Conservation (phyloP, 257 asterid genomes). For the Gynochthodes officinalis region DNA sequence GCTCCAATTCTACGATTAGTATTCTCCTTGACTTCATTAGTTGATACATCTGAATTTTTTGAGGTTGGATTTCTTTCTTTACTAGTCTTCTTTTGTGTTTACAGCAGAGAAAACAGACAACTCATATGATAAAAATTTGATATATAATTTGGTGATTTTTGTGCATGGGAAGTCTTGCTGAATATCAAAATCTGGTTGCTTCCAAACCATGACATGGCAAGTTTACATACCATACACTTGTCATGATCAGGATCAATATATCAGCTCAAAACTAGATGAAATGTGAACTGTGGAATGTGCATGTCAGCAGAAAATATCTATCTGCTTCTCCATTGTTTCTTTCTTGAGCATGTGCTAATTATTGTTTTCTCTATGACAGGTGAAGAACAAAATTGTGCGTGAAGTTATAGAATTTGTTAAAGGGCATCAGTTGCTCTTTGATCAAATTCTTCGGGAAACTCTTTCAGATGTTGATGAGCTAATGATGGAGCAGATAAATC, state of each 20-base stretch:
- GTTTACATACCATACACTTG: background rate
- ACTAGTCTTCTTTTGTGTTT: background rate
- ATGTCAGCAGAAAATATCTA: background rate
- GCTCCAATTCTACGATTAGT: slow-evolving; percentile 79
- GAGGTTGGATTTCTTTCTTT: slow-evolving; percentile 55
- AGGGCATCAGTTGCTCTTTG: slow-evolving; percentile 79
- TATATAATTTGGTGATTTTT: too few relatives aligned
- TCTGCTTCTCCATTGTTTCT: background rate
- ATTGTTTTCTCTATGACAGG: slow-evolving; percentile 37
- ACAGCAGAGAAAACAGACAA: background rate
- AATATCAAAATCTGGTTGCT: background rate
- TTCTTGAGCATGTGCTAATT: slow-evolving; percentile 1
- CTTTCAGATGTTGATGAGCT: slow-evolving; percentile 68
- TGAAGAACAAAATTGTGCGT: slow-evolving; percentile 88
- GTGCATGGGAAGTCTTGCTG: background rate
- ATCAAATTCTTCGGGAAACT: slow-evolving; percentile 80
- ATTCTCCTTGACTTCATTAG: slow-evolving; percentile 77
- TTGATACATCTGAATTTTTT: slow-evolving; percentile 77
- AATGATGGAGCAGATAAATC: slow-evolving; percentile 72
- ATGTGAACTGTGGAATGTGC: background rate
- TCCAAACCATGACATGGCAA: background rate
- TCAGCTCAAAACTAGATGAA: background rate
- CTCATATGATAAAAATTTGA: background rate
- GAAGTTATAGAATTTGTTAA: slow-evolving; percentile 73
- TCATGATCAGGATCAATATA: background rate